Evolutionary conservation across 2,329 filamentous ascomycete species (phyloP), one percentile per base, ranked within the genome.

Genomic region (Neonectria coccinea): DNA sequence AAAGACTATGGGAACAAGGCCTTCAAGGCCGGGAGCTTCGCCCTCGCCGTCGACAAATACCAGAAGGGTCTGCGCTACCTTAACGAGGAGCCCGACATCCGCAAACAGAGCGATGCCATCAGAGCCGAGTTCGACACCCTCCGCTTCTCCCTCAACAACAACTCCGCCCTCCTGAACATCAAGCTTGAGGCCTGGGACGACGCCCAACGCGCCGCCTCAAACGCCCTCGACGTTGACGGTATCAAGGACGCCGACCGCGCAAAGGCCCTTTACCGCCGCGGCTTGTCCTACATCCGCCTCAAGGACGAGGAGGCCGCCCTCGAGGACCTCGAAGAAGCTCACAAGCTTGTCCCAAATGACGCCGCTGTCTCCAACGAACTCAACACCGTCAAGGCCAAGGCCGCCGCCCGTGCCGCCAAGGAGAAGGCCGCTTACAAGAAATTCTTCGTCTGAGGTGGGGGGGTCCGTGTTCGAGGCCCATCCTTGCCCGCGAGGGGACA

Each of bases 371-470:
- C 84, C 65, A 91, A 88, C 73, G 94, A 97, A 82, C 85, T 97
- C 59, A 85, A 87, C 18, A 81, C 85, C n/a, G 89, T 96, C 56
- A 97, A 94, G 87, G 91, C 91, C 82, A 88, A 86, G 73, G 87
- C 91, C 27, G 85, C 88, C 11, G 92, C 91, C 62, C 87, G 91
- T 66, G 86, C 89, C 67, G 91, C 92, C 78, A 97, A 94, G 88
- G 93, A 97, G 84, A 97, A 94, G 87, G 93, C 92, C 72, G 91
- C 91, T 6, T 97, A 95, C 78, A 92, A 91, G 83, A 98, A 97
- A 83, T 96, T 97, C 81, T 98, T 98, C 77, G 79, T 83, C 44
- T 89, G 75, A 65, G 36, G 12, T 48, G 8, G 5, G 8, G 8
- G 5, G 7, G 12, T 9, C 12, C 12, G 20, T 20, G 25, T 29